Conservation (phyloP, 495 filamentous ascomycete species). For the Podospora tetraspora region DNA sequence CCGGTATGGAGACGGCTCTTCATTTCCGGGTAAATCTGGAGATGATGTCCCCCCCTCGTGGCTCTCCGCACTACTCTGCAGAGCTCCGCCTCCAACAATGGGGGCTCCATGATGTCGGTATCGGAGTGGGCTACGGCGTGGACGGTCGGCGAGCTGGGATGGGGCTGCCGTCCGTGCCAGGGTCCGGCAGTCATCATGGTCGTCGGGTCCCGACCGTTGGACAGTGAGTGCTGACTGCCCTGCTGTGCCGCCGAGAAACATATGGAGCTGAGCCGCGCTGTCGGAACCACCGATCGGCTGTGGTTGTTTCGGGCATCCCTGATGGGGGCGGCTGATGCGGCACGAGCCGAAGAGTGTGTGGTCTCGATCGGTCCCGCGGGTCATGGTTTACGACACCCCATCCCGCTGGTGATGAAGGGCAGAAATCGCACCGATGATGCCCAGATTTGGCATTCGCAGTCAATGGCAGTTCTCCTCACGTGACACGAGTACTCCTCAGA, state of each 20-base stretch:
- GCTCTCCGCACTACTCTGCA: background rate
- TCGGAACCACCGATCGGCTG: background rate
- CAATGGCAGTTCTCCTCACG: background rate
- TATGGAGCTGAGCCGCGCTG: background rate
- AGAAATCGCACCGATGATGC: background rate
- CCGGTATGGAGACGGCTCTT: background rate
- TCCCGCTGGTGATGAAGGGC: background rate
- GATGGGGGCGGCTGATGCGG: background rate
- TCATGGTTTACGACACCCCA: background rate
- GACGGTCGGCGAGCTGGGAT: background rate
- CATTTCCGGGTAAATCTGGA: background rate
- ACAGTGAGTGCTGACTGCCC: no score
- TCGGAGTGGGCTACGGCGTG: background rate
- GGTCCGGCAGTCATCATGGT: no score
- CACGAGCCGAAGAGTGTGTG: background rate
- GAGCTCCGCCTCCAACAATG: background rate
- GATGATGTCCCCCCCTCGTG: background rate
- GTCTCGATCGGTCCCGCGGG: background rate
- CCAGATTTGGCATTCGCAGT: background rate
- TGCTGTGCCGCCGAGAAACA: background rate
- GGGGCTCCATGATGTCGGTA: background rate
- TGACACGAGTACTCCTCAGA: background rate
- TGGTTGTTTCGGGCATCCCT: no score
- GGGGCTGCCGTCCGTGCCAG: no score
- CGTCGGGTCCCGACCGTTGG: no score